Evolutionary conservation across 2,329 filamentous ascomycete genomes (phyloP).

Genomic region (Alternaria consortialis): DNA sequence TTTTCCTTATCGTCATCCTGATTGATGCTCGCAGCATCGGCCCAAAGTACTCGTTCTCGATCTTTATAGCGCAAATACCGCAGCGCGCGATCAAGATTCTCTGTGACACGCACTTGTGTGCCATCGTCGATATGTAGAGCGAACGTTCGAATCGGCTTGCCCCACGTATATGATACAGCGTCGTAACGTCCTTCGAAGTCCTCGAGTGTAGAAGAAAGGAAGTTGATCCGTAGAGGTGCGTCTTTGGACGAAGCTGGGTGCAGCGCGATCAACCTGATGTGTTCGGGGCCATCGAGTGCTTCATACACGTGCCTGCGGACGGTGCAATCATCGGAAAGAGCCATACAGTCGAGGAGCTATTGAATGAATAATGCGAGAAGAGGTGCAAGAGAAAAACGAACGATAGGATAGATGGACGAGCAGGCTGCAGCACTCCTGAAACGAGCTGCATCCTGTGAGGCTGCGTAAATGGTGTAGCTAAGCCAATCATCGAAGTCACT

Average conservation of each 20-base stretch:
- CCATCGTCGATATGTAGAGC: background rate
- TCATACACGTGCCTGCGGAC: background rate
- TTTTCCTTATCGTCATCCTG: constrained; percentile 23
- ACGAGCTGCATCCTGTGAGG: background rate
- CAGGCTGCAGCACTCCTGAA: background rate
- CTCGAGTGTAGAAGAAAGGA: rapidly evolving
- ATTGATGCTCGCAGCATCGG: constrained; percentile 28
- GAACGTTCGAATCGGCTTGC: background rate
- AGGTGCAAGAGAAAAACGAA: background rate
- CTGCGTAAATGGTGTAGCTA: background rate
- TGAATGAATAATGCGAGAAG: background rate
- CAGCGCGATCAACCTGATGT: background rate
- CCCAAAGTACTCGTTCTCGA: constrained; percentile 15
- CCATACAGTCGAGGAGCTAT: background rate
- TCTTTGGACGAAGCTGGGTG: background rate
- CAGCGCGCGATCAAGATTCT: constrained; percentile 21
- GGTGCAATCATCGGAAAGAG: background rate
- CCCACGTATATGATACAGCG: constrained; percentile 27
- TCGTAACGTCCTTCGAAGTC: constrained; percentile 3
- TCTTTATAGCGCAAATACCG: background rate
- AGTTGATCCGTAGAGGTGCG: background rate
- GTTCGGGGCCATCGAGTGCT: background rate
- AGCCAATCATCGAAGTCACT: background rate
- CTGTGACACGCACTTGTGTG: background rate
- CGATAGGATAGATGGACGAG: background rate